phyloP scores from a whole-genome alignment of 805 yeast genomes.

The Lachancea fermentati region DNA sequence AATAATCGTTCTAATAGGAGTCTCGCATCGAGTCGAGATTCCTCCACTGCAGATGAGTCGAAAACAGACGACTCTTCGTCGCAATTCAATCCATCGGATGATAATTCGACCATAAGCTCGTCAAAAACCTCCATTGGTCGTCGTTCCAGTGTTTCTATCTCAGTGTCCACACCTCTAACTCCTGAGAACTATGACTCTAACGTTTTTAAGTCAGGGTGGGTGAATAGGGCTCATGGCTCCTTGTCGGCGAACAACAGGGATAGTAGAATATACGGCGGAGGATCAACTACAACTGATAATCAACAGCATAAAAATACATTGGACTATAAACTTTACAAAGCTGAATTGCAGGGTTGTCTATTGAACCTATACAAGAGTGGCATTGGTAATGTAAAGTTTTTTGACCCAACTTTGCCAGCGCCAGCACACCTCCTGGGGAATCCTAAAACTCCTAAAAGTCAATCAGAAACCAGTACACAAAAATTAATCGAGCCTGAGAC shows the following conservation, averaged over 20 bases:
- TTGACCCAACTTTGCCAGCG: conserved; percentile 29
- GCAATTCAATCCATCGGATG: conserved; percentile 1
- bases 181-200: conserved; percentile 35
- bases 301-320: conserved; percentile 14
- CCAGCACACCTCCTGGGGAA: conserved; percentile 7
- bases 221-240: conserved; percentile 42
- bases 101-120: conserved; percentile 1
- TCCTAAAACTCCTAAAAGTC: not conserved
- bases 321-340: conserved; percentile 45
- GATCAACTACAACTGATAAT: conserved; percentile 18
- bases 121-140: not conserved
- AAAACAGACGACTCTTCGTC: conserved; percentile 2
- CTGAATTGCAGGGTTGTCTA: conserved; percentile 64
- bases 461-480: not conserved
- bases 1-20: conserved; percentile 7
- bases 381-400: conserved; percentile 41
- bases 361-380: conserved; percentile 57
- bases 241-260: conserved; percentile 17
- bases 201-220: conserved; percentile 52
- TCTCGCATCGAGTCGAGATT: conserved; percentile 3
- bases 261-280: conserved; percentile 20
- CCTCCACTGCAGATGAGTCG: not conserved
- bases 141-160: no score
- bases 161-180: conserved; percentile 1
- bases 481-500: conserved; percentile 1